Evolutionary conservation across 768 basidiomycete species (phyloP), one percentile per base, ranked within the genome.

Genomic region (Boletales sp.): DNA sequence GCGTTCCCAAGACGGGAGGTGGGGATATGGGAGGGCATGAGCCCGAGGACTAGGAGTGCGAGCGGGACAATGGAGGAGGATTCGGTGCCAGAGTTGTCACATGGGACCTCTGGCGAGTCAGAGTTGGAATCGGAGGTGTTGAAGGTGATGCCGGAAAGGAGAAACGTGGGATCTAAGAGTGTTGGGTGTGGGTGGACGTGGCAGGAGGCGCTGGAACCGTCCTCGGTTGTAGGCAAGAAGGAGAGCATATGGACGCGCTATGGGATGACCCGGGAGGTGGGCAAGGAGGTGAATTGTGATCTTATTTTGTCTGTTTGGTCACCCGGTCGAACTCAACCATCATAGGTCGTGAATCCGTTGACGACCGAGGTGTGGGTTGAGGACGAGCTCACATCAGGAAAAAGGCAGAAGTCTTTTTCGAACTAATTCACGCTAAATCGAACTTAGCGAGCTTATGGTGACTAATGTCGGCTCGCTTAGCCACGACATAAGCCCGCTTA

Each of bases 61-160:
- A 18, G n/a, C 9, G 12, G 37, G 37, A 11, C 8, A 8, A 19
- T 18, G 13, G 37, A 38, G 2, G 59, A 36, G 43, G 45, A 45
- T 18, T 24, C 29, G 10, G 50, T 45, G 12, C 59, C 57, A 1
- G 44, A 19, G 35, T 30, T 51, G 30, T 45, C 62, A 2, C 41
- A 48, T 40, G 50, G 47, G 21, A 56, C 47, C 31, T 67, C 56
- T 5, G 47, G 47, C 1, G 51, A 37, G 5, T 58, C 57, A 2
- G 54, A 52, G 19, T 36, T 44, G 0, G 59, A 41, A 5, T 40
- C 38, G 3, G 56, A 62, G 41, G 17, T 34, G 12, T 45, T 48
- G 14, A 40, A 12, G n/a, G 31, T 44, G 19, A 46, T 37, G 7
- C 18, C 45, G 2, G 15, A 36, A 9, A 37, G 39, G 18, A 27